phyloP scores from a whole-genome alignment of 164 flowering plant species.

The Protea cynaroides region DNA sequence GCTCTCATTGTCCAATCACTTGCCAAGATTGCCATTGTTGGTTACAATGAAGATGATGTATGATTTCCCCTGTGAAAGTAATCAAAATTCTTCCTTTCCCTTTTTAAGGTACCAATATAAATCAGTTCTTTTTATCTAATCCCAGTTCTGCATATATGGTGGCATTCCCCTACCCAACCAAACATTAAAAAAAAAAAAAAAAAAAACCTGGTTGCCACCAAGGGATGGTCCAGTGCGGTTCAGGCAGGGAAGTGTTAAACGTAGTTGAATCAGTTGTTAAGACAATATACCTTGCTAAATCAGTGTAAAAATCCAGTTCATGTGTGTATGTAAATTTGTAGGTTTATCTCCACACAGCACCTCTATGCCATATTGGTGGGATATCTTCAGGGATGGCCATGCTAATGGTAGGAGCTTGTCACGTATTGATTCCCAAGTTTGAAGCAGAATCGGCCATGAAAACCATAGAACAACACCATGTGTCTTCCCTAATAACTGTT shows the following conservation, averaged over 20 bases:
- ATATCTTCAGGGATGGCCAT: constrained; percentile 89
- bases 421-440: constrained; percentile 77
- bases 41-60: constrained; percentile 85
- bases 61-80: constrained; percentile 12
- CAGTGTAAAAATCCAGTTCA: no score
- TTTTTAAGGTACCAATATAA: not conserved
- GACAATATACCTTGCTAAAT: no score
- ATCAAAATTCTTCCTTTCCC: not conserved
- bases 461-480: constrained; percentile 49
- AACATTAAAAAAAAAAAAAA: no score
- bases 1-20: constrained; percentile 81
- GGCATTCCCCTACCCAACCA: no score
- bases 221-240: no score
- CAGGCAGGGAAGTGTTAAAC: no score
- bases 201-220: no score
- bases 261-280: no score
- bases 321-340: constrained; percentile 16
- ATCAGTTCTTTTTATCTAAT: no score
- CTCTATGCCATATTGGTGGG: constrained; percentile 92
- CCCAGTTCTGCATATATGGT: no score
- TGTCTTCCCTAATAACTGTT: constrained; percentile 76
- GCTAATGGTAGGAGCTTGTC: constrained; percentile 80
- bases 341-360: constrained; percentile 95
- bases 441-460: constrained; percentile 48
- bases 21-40: constrained; percentile 78